Base-by-base conservation (phyloP, 2,329 filamentous ascomycete species). In the Tolypocladium amazonense region DNA sequence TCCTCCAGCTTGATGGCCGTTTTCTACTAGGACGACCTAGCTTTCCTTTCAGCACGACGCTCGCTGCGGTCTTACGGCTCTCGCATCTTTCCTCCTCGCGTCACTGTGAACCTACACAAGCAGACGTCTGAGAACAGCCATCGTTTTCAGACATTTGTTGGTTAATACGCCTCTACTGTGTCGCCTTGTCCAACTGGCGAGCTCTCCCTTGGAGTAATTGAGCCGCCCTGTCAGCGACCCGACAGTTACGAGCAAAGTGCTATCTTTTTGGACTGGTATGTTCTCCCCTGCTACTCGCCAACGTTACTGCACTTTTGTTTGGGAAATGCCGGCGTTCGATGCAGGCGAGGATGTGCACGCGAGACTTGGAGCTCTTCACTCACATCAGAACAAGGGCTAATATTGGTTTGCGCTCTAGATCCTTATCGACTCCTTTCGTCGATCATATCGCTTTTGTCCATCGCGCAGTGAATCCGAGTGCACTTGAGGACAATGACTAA, bases 401-500 rank as follows among this genome's bases (percentile, higher is more conserved):
- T 27, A 2, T 7, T 27, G 3, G 7, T 11, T 33, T n/a, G 27
- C 15, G 15, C 8, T 52, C 8, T 33, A 52, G 47, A n/a, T 47
- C 25, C 12, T 2, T 52, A 30, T 30, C 25, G 11, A 2, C 3
- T 52, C 27, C 25, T 14, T 50, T n/a, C 15, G 6, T 33, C 37
- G 37, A 35, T 9, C 33, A 35, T 35, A 35, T 35, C 33, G 11
- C 33, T 9, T 33, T 35, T 35, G 33, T 6, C 33, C 7, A 35
- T 9, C 11, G 33, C 33, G 33, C 33, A 35, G 33, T 35, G 33
- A 35, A 35, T 18, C 11, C 15, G 37, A 9, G 37, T 52, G 15
- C 14, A n/a, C 50, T n/a, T 53, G 27, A 9, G 45, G 38, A 58
- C 56, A 56, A 73, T 73, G 67, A 69, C 76, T 63, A 70, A 67